Conservation (phyloP, 495 filamentous ascomycete species). For the Talaromyces stipitatus region DNA sequence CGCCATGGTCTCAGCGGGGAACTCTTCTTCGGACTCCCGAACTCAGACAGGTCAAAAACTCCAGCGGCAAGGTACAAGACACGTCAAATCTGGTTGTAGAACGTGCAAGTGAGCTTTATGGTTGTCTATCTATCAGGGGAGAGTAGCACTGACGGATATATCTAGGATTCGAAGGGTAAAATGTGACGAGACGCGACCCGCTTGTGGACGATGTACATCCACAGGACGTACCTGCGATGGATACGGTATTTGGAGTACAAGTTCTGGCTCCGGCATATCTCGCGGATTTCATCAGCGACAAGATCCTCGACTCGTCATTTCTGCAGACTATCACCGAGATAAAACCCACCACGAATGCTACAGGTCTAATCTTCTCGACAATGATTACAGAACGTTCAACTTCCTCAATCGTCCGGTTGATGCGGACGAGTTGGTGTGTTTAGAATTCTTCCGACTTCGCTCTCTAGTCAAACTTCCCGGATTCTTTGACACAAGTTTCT, state of each 20-base stretch:
- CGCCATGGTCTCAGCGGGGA: background rate
- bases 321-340: background rate
- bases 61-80: background rate
- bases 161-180: constrained; percentile 11
- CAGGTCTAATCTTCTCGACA: background rate
- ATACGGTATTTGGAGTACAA: constrained; percentile 12
- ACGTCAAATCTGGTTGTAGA: background rate
- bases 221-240: constrained; percentile 43
- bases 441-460: constrained; percentile 51
- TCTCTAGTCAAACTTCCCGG: constrained; percentile 55
- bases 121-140: background rate
- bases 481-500: constrained; percentile 48
- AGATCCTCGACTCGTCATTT: background rate
- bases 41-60: background rate
- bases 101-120: background rate
- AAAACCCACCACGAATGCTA: background rate
- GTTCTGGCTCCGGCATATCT: background rate
- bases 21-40: background rate
- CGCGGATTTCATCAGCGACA: background rate
- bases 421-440: constrained; percentile 23
- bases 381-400: too few species aligned
- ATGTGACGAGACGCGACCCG: constrained; percentile 12
- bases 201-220: constrained; percentile 9
- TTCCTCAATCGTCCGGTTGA: background rate
- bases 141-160: background rate